These are phyloP conservation scores for Ogataea polymorpha DNA, from an alignment of 805 yeast genomes.

Conservation along the genomic window DNA sequence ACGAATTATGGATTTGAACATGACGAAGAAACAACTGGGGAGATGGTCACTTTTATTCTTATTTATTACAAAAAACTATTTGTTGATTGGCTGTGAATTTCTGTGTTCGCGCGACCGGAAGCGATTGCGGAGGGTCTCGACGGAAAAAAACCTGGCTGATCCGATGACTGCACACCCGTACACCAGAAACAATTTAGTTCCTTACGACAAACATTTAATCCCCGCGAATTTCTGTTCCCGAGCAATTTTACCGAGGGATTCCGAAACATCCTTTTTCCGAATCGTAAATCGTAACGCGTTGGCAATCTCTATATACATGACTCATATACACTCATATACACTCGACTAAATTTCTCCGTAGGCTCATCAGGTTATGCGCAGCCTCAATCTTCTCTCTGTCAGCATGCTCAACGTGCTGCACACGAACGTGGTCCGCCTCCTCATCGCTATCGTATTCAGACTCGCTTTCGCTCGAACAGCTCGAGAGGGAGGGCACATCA, in stretches of 20 bases:
- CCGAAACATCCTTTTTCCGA: not conserved
- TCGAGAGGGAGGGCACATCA: slow-evolving; percentile 26
- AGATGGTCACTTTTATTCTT: slow-evolving; percentile 4
- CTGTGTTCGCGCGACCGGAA: slow-evolving; percentile 13
- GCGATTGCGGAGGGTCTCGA: slow-evolving; percentile 10
- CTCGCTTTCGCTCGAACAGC: slow-evolving; percentile 29
- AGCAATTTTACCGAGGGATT: not conserved
- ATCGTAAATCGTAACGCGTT: slow-evolving; percentile 2
- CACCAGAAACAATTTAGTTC: not conserved
- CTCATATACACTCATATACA: slow-evolving; percentile 4
- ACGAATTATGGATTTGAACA: slow-evolving; percentile 13
- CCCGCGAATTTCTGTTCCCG: not conserved
- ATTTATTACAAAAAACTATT: slow-evolving; percentile 6
- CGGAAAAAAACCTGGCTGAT: slow-evolving; percentile 6
- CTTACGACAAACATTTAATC: not conserved
- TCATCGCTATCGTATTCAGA: slow-evolving; percentile 3
- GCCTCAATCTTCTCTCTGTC: not conserved
- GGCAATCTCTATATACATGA: not conserved
- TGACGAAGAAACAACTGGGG: not conserved
- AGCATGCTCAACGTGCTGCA: slow-evolving; percentile 3
- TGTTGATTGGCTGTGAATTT: slow-evolving; percentile 9
- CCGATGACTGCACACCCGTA: slow-evolving; percentile 1
- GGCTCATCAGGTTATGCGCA: slow-evolving; percentile 1
- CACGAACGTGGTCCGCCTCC: slow-evolving; percentile 2
- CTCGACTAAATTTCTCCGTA: slow-evolving; percentile 2